A percentile compares a stretch with the other conserved stretches of the same genome.
Evolutionary conservation across 1,284 basidiomycete species (phyloP).

Genomic region (Boletus sp.): DNA sequence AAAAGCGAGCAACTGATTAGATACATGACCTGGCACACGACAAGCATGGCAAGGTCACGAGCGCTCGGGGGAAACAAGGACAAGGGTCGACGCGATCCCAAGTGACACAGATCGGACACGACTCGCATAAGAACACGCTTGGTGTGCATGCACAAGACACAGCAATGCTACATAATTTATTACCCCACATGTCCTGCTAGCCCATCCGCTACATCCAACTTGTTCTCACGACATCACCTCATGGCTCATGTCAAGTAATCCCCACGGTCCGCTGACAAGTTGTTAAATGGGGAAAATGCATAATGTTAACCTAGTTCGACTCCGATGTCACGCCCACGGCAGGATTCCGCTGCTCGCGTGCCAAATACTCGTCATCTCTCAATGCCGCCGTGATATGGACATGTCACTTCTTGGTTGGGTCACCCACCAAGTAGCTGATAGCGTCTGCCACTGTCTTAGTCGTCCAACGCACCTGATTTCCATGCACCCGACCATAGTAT

Average conservation of each 20-base stretch:
- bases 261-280: not conserved
- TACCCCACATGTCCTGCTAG: not conserved
- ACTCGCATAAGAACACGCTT: not conserved
- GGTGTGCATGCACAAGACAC: too few relatives aligned
- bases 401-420: too few relatives aligned
- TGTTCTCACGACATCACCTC: not conserved
- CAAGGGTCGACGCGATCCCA: too few relatives aligned
- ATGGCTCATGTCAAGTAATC: too few relatives aligned
- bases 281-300: not conserved
- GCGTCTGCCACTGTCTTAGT: too few relatives aligned
- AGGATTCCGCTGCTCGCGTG: too few relatives aligned
- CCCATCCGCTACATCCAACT: not conserved
- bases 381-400: not conserved
- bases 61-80: not conserved
- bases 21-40: not conserved
- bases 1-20: constrained; percentile 7
- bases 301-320: not conserved
- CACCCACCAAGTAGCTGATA: too few relatives aligned
- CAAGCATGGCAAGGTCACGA: not conserved
- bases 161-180: too few relatives aligned
- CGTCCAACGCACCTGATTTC: too few relatives aligned
- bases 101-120: not conserved
- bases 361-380: too few relatives aligned
- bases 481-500: too few relatives aligned
- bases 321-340: constrained; percentile 1